A percentile compares a stretch with the other conserved stretches of the same genome.
These are phyloP conservation scores for Schizothecium vesticola DNA, from an alignment of 495 filamentous ascomycete species.

Conservation along the genomic window DNA sequence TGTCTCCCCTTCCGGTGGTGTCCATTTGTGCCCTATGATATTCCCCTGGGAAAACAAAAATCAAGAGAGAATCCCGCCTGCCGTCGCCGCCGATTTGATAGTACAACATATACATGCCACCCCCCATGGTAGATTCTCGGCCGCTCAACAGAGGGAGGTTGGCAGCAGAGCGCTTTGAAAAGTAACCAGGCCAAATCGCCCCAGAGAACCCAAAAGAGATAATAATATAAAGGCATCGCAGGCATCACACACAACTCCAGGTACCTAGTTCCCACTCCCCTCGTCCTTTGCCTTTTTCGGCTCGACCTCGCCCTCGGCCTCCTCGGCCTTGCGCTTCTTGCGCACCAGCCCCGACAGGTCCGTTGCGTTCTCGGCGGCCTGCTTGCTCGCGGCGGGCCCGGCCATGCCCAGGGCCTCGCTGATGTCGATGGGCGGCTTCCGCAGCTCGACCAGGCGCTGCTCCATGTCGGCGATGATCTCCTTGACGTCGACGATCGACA, in stretches of 20 bases:
- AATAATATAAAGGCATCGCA: not conserved
- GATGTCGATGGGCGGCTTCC: conserved; percentile 62
- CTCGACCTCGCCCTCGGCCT: conserved; percentile 35
- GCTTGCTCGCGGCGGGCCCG: conserved; percentile 54
- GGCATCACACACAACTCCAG: not conserved
- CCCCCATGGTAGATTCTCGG: not conserved
- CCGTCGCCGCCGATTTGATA: not conserved
- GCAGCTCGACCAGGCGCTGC: conserved; percentile 62
- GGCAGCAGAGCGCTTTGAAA: not conserved
- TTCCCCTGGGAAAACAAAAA: not conserved
- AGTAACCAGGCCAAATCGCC: not conserved
- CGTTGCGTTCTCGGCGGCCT: conserved; percentile 72
- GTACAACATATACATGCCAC: not conserved
- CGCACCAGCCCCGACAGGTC: conserved; percentile 84
- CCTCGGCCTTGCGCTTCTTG: conserved; percentile 58
- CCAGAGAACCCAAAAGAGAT: not conserved
- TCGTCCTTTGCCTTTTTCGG: conserved; percentile 33
- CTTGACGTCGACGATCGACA: conserved; percentile 73
- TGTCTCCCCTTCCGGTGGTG: too few species aligned
- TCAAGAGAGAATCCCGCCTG: not conserved
- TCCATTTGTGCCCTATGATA: not conserved
- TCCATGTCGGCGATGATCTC: conserved; percentile 87
- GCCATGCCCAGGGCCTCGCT: conserved; percentile 45
- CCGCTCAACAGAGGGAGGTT: not conserved
- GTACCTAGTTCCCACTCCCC: conserved; percentile 3